Base-by-base conservation (phyloP, 2,329 filamentous ascomycete genomes). In the Colletotrichum higginsianum region DNA sequence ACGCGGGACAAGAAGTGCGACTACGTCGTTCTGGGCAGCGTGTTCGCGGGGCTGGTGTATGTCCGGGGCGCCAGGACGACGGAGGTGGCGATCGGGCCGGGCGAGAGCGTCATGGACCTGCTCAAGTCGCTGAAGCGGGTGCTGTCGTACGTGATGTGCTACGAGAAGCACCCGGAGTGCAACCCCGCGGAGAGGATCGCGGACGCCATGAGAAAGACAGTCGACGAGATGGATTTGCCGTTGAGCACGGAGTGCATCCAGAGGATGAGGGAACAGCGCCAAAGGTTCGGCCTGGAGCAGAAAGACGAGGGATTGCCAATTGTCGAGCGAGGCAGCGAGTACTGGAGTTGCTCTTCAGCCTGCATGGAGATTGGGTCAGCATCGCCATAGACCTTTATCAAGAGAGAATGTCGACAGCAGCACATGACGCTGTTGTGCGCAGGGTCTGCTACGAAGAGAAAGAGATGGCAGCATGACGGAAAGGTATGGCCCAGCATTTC, bases 1-100 rank as follows among this genome's bases (percentile, higher is more conserved):
- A 72, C 69, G 0, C 58, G 67, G 15, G 62, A 72, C 30, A 72
- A 72, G 4, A 72, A 61, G n/a, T 72, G 69, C 53, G 69, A 72
- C 21, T 72, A 72, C 18, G 30, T 72, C 4, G 65, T 72, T 2
- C 23, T 72, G 4, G 69, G 69, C 7, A 72, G 69, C 21, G 12
- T 72, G 11, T 64, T 72, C 3, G 69, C 69, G 1, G 69, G 69
- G 0, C 13, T 72, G 26, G 56, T 69, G 9, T 72, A 64, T 18
- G 65, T 72, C 12, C 65, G 69, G 5, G 65, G 69, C 13, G 21
- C 69, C 13, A 53, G 67, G 16, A 40, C 58, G 18, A 68, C 66
- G 2, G 60, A 69, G 38, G 46, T 72, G 3, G 44, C 26, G 23
- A 64, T 69, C 44, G 60, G 66, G 47, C 3, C 26, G 3, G 69